phyloP scores from a whole-genome alignment of 2,329 filamentous ascomycete genomes.

The Ceratocystiopsis sp. region DNA sequence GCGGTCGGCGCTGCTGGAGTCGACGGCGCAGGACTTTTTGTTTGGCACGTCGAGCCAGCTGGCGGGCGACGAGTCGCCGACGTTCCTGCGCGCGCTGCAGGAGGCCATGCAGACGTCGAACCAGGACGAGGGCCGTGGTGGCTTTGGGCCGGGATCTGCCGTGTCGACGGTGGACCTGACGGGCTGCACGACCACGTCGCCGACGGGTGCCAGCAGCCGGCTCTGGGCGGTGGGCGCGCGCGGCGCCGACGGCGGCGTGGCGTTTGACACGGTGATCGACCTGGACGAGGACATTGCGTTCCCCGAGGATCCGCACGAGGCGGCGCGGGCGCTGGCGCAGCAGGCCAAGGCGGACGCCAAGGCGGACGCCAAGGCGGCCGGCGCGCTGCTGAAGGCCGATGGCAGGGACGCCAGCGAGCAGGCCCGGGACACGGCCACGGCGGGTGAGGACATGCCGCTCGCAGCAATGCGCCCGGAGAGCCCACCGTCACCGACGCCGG shows the following conservation, averaged over 20 bases:
- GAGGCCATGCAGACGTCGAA: slow-evolving; percentile 44
- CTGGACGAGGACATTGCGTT: slow-evolving; percentile 27
- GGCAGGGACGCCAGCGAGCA: too few species aligned
- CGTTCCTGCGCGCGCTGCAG: slow-evolving; percentile 44
- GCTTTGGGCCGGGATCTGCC: too few species aligned
- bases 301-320: slow-evolving; percentile 10
- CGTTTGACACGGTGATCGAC: slow-evolving; percentile 46
- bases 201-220: slow-evolving; percentile 12
- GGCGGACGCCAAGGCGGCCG: too few species aligned
- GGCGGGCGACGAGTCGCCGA: slow-evolving; percentile 53
- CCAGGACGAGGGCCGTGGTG: slow-evolving; percentile 16
- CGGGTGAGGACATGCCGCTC: too few species aligned
- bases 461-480: too few species aligned
- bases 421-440: too few species aligned
- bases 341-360: slow-evolving; percentile 5
- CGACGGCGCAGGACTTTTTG: slow-evolving; percentile 55
- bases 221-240: slow-evolving; percentile 59
- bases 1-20: slow-evolving; percentile 45
- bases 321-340: slow-evolving; percentile 8
- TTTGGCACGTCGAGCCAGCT: slow-evolving; percentile 82
- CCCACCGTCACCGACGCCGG: too few species aligned
- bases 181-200: too few species aligned
- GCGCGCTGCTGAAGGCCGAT: too few species aligned
- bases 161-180: slow-evolving; percentile 2
- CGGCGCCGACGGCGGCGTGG: slow-evolving; percentile 44